Evolutionary conservation across 176 grass and related monocot species (phyloP).

Genomic region (Hsuehochloa calcarea): DNA sequence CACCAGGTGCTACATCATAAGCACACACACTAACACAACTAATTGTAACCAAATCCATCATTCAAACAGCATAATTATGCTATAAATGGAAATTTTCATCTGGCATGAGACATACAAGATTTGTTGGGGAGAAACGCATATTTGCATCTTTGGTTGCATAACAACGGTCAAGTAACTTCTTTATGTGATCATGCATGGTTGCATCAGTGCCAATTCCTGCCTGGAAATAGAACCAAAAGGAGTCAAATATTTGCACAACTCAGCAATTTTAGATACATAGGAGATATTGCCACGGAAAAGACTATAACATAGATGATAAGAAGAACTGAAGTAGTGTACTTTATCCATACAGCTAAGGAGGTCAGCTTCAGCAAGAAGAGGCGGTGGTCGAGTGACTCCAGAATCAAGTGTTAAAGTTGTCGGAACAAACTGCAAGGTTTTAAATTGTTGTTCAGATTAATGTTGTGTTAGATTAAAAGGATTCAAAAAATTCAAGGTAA

Average conservation of each 20-base stretch:
- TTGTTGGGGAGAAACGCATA: slow-evolving; percentile 90
- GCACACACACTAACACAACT: not conserved
- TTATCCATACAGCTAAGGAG: slow-evolving; percentile 98
- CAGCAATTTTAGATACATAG: not conserved
- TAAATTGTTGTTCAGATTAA: slow-evolving; percentile 9
- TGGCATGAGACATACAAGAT: slow-evolving; percentile 60
- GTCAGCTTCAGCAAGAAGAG: slow-evolving; percentile 97
- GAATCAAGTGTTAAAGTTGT: slow-evolving; percentile 91
- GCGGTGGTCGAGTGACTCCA: slow-evolving; percentile 82
- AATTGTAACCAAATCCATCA: slow-evolving; percentile 8
- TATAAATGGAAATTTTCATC: slow-evolving; percentile 6
- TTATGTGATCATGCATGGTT: slow-evolving; percentile 99
- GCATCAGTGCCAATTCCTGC: slow-evolving; percentile 99
- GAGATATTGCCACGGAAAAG: slow-evolving; percentile 17
- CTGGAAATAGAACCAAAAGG: slow-evolving; percentile 50
- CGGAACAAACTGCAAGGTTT: slow-evolving; percentile 79
- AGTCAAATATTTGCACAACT: slow-evolving; percentile 27
- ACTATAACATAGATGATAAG: slow-evolving; percentile 23
- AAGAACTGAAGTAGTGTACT: slow-evolving; percentile 32
- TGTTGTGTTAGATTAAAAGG: slow-evolving; percentile 4
- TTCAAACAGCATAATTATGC: slow-evolving; percentile 1
- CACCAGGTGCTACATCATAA: not conserved
- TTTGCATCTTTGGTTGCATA: slow-evolving; percentile 94
- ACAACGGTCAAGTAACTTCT: slow-evolving; percentile 89
- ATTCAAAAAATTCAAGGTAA: not conserved